These are phyloP conservation scores for Hermanozyma aechmeae DNA, from an alignment of 805 yeast genomes.

Conservation along the genomic window DNA sequence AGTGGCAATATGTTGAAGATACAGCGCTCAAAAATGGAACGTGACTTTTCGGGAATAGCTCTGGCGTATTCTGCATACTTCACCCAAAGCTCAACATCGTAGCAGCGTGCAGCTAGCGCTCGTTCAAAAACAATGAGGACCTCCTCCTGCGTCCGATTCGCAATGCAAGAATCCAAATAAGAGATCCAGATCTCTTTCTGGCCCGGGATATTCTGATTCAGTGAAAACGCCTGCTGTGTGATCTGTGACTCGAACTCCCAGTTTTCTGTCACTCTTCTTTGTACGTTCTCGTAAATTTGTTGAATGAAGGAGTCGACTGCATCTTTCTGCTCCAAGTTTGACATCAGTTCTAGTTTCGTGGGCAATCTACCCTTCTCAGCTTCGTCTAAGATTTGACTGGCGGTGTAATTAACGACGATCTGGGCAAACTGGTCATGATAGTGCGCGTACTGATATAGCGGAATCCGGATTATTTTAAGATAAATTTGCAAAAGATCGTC, in stretches of 20 bases:
- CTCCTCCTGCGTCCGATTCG: too few species aligned
- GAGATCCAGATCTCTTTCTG: constrained; percentile 49
- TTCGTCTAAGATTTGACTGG: too few species aligned
- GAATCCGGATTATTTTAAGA: constrained; percentile 42
- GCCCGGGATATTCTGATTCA: constrained; percentile 29
- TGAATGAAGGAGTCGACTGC: constrained; percentile 36
- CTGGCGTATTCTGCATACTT: constrained; percentile 55
- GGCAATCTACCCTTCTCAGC: too few species aligned
- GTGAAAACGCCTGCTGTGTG: constrained; percentile 47
- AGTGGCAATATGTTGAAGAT: constrained; percentile 29
- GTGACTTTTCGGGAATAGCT: too few species aligned
- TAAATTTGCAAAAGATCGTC: constrained; percentile 30
- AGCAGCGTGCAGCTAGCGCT: constrained; percentile 60
- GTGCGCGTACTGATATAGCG: constrained; percentile 80
- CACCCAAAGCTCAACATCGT: constrained; percentile 56
- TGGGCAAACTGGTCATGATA: constrained; percentile 48
- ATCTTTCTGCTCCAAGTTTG: constrained; percentile 29
- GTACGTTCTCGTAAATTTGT: constrained; percentile 36
- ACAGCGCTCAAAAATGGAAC: too few species aligned
- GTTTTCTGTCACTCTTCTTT: constrained; percentile 42
- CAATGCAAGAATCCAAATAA: too few species aligned
- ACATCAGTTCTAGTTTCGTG: constrained; percentile 15
- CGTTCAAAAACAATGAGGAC: constrained; percentile 52
- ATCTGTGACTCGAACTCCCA: constrained; percentile 71
- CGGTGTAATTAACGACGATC: constrained; percentile 21